Evolutionary conservation across 768 basidiomycete species (phyloP), one percentile per base, ranked within the genome.

Genomic region (Boletellus ananiceps): DNA sequence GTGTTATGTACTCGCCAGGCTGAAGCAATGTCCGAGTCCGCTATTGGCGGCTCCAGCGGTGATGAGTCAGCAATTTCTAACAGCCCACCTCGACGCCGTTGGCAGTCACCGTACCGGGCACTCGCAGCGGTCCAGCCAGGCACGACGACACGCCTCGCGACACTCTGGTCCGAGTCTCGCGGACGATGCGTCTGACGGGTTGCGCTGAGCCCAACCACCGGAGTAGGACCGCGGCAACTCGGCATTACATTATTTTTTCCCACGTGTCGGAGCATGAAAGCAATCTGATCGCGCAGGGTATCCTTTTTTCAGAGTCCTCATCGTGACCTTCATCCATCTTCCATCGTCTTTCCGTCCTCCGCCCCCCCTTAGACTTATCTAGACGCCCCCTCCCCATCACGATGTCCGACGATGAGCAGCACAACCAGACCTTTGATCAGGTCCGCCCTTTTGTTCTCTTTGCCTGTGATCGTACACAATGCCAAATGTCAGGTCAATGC

Each of bases 401-500:
- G 75, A 90, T 89, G 88, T 87, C 85, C 67, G 92, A 95, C 76
- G 91, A 95, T 71, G 88, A 91, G 71, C 87, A 91, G 69, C 91
- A 93, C 77, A 81, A 93, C 64, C 86, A 92, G 66, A 79, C 75
- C 66, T 93, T 96, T 62, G 90, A 94, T 76, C 76, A 81, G 77
- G 88, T 86, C 44, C 50, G 75, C 62, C 51, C 43, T 21, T 45
- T 36, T 27, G 41, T 54, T 44, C 44, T 38, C 47, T 40, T 54
- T 36, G 40, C 21, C 34, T 46, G 47, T 55, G 53, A 61, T 55
- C 55, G 25, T 27, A 50, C 39, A 38, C 50, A 58, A 61, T 61
- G 34, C 35, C 50, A 39, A 47, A 51, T 33, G 55, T 23, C 57
- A 89, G 86, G 82, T 81, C 61, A 75, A 59, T 66, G 79, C 88